These are phyloP conservation scores for Polysphondylium violaceum DNA, from an alignment of 78 protist species.

Conservation along the genomic window DNA sequence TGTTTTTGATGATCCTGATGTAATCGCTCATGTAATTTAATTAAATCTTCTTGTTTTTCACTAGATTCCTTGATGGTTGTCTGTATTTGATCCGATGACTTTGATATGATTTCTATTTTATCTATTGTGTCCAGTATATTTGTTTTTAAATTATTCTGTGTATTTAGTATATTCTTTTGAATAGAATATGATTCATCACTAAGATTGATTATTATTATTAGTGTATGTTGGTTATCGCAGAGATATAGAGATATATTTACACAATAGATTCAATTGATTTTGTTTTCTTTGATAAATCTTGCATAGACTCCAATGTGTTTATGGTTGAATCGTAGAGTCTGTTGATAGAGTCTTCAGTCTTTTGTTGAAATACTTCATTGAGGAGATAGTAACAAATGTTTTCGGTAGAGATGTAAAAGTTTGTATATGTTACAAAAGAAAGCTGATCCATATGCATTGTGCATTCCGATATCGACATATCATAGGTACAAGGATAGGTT, in stretches of 20 bases:
- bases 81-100: background rate
- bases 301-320: background rate
- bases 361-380: slow-evolving; percentile 29
- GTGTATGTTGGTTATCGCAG: no score
- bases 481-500: slow-evolving; percentile 12
- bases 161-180: slow-evolving; percentile 37
- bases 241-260: no score
- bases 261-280: slow-evolving; percentile 3
- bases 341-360: slow-evolving; percentile 45
- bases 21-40: slow-evolving; percentile 11
- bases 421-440: slow-evolving; percentile 48
- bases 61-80: background rate
- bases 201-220: no score
- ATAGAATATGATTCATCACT: slow-evolving; percentile 3
- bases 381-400: slow-evolving; percentile 56
- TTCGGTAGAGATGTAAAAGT: slow-evolving; percentile 74
- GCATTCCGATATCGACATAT: slow-evolving; percentile 65
- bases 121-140: slow-evolving; percentile 8
- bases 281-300: background rate
- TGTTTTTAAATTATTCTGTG: background rate
- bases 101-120: background rate
- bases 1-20: slow-evolving; percentile 5
- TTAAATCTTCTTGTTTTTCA: slow-evolving; percentile 20
- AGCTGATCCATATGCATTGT: slow-evolving; percentile 38
- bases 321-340: background rate